These are phyloP conservation scores for Dissophora ornata DNA, from an alignment of 192 early-diverging fungal species.

Conservation along the genomic window DNA sequence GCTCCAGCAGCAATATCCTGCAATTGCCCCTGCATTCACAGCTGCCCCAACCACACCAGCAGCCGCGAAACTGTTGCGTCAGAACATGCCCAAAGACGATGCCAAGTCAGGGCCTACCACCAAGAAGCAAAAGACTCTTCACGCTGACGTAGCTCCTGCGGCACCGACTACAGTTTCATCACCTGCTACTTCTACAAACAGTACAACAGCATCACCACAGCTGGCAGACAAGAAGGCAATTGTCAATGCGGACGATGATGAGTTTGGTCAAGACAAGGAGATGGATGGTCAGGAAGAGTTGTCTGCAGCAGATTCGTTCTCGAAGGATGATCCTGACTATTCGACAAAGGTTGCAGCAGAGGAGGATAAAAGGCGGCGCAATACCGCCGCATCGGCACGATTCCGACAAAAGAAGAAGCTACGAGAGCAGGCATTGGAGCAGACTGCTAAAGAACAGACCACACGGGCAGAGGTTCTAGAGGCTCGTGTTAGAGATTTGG, in stretches of 20 bases:
- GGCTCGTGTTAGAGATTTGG: constrained; percentile 81
- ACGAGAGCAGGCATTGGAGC: constrained; percentile 88
- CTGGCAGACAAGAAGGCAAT: no score
- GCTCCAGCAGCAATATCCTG: constrained; percentile 12
- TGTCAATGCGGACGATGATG: no score
- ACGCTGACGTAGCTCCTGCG: no score
- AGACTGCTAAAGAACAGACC: constrained; percentile 81
- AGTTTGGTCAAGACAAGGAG: no score
- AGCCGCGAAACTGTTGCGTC: constrained; percentile 40
- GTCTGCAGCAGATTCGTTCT: constrained; percentile 25
- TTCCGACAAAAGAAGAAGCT: constrained; percentile 97
- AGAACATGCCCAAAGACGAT: constrained; percentile 22
- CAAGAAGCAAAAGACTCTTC: constrained; percentile 16
- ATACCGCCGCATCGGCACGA: constrained; percentile 94
- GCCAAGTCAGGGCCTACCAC: neutral
- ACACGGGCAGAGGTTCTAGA: constrained; percentile 78
- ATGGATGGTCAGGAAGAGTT: neutral
- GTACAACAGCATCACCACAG: neutral
- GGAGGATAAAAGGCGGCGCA: constrained; percentile 92
- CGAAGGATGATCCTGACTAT: constrained; percentile 40
- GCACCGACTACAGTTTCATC: no score
- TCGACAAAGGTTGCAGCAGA: constrained; percentile 58
- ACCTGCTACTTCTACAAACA: neutral
- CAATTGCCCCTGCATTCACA: constrained; percentile 3
- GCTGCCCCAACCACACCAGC: constrained; percentile 34